A percentile compares a stretch with the other conserved stretches of the same genome.
Conservation (phyloP, 768 basidiomycete genomes). For the Pleurotus eryngii region DNA sequence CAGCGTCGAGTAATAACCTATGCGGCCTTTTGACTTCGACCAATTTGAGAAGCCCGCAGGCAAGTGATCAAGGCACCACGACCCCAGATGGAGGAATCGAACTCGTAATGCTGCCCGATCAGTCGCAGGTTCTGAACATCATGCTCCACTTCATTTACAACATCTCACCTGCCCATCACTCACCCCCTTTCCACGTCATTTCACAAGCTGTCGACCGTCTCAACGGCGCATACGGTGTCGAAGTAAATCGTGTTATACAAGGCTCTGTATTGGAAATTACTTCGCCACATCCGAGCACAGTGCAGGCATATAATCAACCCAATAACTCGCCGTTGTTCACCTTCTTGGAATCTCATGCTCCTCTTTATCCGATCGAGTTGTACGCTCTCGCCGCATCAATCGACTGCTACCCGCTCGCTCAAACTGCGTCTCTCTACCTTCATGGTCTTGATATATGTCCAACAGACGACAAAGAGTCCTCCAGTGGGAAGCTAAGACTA, state of each 20-base stretch:
- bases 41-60: too few relatives aligned
- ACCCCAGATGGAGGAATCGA: background rate
- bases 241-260: background rate
- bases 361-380: background rate
- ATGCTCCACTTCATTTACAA: slow-evolving; percentile 2
- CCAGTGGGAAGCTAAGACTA: background rate
- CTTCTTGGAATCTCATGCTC: background rate
- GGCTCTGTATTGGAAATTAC: background rate
- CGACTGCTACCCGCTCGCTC: background rate
- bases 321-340: background rate
- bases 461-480: background rate
- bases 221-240: background rate
- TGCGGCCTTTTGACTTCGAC: too few relatives aligned
- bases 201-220: background rate
- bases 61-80: background rate
- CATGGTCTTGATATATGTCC: background rate
- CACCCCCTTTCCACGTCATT: background rate
- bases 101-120: background rate
- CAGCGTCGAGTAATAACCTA: too few relatives aligned
- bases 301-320: background rate
- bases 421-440: background rate
- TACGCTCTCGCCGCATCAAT: background rate
- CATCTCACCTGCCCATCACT: background rate
- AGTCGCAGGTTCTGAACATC: background rate
- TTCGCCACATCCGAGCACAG: background rate